Percentiles rank a stretch among this genome's conserved stretches.
These are phyloP conservation scores for Dichotomocladium elegans DNA, from an alignment of 371 early-diverging fungal genomes.

Conservation along the genomic window DNA sequence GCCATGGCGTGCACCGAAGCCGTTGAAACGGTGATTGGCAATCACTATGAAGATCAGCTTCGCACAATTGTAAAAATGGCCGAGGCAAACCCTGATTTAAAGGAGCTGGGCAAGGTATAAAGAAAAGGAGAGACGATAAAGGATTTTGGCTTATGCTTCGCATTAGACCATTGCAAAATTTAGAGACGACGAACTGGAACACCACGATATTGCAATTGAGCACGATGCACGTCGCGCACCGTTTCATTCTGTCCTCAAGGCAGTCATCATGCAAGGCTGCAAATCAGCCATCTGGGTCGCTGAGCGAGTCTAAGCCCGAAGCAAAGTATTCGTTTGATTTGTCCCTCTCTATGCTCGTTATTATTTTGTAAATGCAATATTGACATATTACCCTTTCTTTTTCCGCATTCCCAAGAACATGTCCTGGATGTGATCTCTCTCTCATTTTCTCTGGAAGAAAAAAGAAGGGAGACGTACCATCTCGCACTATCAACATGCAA, in stretches of 20 bases:
- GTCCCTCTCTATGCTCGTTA: too few species aligned
- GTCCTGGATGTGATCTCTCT: too few species aligned
- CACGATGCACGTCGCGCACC: slow-evolving; percentile 86
- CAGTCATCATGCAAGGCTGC: slow-evolving; percentile 80
- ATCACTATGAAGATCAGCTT: slow-evolving; percentile 93
- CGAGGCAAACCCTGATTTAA: slow-evolving; percentile 45
- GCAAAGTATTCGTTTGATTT: too few species aligned
- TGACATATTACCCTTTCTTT: too few species aligned
- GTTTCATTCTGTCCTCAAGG: slow-evolving; percentile 63
- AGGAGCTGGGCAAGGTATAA: slow-evolving; percentile 59
- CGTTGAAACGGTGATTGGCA: slow-evolving; percentile 96
- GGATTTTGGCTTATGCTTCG: neutral
- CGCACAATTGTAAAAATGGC: slow-evolving; percentile 64
- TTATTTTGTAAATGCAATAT: too few species aligned
- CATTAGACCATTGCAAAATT: slow-evolving; percentile 68
- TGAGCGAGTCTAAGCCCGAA: slow-evolving; percentile 30
- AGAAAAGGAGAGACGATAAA: neutral
- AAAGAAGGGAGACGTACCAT: too few species aligned
- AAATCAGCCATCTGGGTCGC: slow-evolving; percentile 81
- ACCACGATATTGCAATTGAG: slow-evolving; percentile 87
- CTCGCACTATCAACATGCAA: too few species aligned
- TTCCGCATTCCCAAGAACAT: too few species aligned
- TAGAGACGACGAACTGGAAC: slow-evolving; percentile 95
- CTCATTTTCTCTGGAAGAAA: too few species aligned
- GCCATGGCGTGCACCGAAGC: slow-evolving; percentile 99